These are phyloP conservation scores for Peniophora sp. DNA, from an alignment of 1,284 basidiomycete genomes.

Conservation along the genomic window DNA sequence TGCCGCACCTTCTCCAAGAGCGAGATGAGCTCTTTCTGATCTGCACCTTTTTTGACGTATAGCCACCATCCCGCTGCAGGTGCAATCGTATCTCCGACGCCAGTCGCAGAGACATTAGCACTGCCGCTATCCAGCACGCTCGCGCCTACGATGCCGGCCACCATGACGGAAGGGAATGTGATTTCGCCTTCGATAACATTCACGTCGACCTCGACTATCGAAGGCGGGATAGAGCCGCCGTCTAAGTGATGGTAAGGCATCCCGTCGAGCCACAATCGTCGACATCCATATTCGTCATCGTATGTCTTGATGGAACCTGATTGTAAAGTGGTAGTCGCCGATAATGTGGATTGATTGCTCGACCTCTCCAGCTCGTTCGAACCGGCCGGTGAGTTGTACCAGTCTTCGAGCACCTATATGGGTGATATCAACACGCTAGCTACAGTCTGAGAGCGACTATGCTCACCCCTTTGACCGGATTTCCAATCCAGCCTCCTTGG, in stretches of 20 bases:
- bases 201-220: slow-evolving; percentile 26
- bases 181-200: slow-evolving; percentile 27
- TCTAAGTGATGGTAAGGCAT: too few relatives aligned
- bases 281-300: too few relatives aligned
- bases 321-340: not conserved
- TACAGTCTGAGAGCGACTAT: too few relatives aligned
- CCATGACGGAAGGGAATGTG: slow-evolving; percentile 23
- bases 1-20: too few relatives aligned
- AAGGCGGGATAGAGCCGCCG: not conserved
- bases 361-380: not conserved
- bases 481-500: slow-evolving; percentile 25
- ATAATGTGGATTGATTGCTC: not conserved
- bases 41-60: not conserved
- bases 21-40: not conserved
- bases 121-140: not conserved
- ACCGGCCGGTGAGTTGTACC: not conserved
- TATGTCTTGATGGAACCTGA: too few relatives aligned
- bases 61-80: not conserved
- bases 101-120: not conserved
- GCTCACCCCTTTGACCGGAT: not conserved
- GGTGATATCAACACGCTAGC: too few relatives aligned
- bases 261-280: too few relatives aligned
- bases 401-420: too few relatives aligned
- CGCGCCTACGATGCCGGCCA: slow-evolving; percentile 30
- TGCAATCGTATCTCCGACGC: not conserved